Base-by-base conservation (phyloP, 129 eudicot species). In the Arctium lappa region DNA sequence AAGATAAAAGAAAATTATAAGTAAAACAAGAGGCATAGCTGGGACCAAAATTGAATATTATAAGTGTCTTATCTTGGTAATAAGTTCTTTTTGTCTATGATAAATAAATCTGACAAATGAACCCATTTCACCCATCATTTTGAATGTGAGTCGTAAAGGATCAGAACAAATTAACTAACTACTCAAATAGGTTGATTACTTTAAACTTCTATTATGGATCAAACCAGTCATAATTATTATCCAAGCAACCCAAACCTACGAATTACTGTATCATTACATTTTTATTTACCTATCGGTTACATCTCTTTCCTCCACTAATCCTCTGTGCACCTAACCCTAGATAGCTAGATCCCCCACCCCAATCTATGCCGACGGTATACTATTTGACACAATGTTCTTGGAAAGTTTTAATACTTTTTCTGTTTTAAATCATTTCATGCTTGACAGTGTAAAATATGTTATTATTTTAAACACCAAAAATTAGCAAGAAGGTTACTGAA, bases 1-100 rank as follows among this genome's bases (percentile, higher is more conserved):
- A 78, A 87, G 27, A 65, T 60, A 9, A 46, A 73, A 71, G 71
- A 74, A 73, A 60, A 37, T 3, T 22, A 22, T 12, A 29, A 72
- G 74, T 72, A 72, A 75, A 34, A 40, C 60, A 82, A 74, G 66
- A 33, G 34, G 5, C 22, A 70, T 69, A 81, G 31, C 37, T 71
- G 70, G 15, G 16, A 42, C 29, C 34, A 40, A 60, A 8, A 69
- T 76, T 27, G 71, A 4, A 73, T 13, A 30, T 29, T 18, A 6
- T 8, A 70, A 36, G 34, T 4, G 5, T 53, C 75, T 33, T 13
- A 4, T 69, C 3, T n/a, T 74, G 18, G 10, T 18, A 12, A 79
- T 38, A 40, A 63, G 70, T 32, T 34, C 18, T 78, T 33, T 34
- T 33, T 39, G 34, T 3, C 40, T 22, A 72, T 29, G 75, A 72